Evolutionary conservation across 163 green algal species (phyloP).

Genomic region (Prototheca wickerhamii): DNA sequence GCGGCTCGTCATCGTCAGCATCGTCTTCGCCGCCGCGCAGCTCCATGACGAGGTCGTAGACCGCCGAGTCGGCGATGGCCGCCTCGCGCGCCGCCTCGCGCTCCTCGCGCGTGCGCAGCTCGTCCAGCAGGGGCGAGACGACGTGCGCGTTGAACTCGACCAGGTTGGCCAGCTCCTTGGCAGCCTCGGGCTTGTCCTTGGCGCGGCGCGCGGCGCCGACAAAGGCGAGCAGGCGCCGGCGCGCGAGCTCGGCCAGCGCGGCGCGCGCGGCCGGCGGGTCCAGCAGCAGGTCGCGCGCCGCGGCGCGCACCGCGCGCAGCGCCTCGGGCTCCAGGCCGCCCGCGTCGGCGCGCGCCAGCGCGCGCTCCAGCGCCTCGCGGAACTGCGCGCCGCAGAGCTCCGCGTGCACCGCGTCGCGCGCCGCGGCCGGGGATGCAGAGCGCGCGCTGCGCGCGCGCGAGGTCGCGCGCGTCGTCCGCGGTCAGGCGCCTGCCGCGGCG

Average conservation of each 20-base stretch:
- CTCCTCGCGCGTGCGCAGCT: conserved; percentile 40
- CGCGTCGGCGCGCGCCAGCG: not conserved
- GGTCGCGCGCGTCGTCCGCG: conserved; percentile 58
- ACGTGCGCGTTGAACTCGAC: conserved; percentile 88
- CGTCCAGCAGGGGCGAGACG: conserved; percentile 75
- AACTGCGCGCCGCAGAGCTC: conserved; percentile 48
- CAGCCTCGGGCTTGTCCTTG: conserved; percentile 46
- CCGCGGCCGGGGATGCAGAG: conserved; percentile 75
- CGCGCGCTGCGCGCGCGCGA: conserved; percentile 65
- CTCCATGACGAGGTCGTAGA: conserved; percentile 45
- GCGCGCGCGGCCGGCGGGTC: conserved; percentile 24
- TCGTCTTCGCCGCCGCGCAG: not conserved
- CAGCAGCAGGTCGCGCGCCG: conserved; percentile 29
- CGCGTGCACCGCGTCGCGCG: conserved; percentile 40
- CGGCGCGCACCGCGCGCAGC: not conserved
- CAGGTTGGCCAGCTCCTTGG: conserved; percentile 85
- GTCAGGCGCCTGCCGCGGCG: conserved; percentile 37
- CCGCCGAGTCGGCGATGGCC: conserved; percentile 34
- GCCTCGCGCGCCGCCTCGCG: conserved; percentile 15
- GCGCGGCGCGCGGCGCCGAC: conserved; percentile 57
- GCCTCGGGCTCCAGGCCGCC: not conserved
- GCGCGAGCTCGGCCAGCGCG: conserved; percentile 21
- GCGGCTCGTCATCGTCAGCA: not conserved
- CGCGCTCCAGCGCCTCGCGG: conserved; percentile 14
- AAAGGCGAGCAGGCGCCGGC: conserved; percentile 30